Base-by-base conservation (phyloP, 2,329 filamentous ascomycete species). In the Colletotrichum sp. region DNA sequence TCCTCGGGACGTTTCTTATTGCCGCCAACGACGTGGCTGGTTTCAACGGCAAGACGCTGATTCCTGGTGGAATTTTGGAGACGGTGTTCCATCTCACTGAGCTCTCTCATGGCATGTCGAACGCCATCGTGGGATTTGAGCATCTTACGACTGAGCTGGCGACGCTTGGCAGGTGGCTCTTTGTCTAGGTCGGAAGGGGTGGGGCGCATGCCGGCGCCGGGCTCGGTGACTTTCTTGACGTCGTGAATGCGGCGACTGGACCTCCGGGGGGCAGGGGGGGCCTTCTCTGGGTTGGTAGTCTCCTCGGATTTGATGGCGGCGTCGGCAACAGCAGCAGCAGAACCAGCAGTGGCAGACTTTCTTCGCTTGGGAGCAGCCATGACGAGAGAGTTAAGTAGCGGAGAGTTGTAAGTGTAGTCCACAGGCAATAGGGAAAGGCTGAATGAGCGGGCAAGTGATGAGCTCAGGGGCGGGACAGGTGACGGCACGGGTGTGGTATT, bases 1-100 rank as follows among this genome's bases (percentile, higher is more conserved):
- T 69, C n/a, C 16, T 64, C 32, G 34, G 34, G 32, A 10, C 21
- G 28, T 7, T 9, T 18, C 13, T 30, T 34, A 1, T 30, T 24
- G 8, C 32, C 21, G 13, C 79, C 69, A 0, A 69, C 49, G 7
- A 87, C 72, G 6, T 83, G 78, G 7, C 87, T 88, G 34, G 85
- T 83, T 74, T 89, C 84, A 4, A 91, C 77, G n/a, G 87, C 87
- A 0, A 86, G 79, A 44, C 89, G 88, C 76, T 90, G 88, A 26
- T 81, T 84, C 72, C 88, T 88, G 12, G 86, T 85, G 7, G 84
- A 84, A 6, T 81, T 83, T 32, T 86, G 85, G 4, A 91, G 80
- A n/a, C 83, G 82, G 18, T 85, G 81, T 62, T 90, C 89, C 88
- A 90, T 90, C 78, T 88, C 84, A 7, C 84, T 85, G 30, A 90